Evolutionary conservation across 2,329 filamentous ascomycete genomes (phyloP), one percentile per base, ranked within the genome.

Genomic region (Parafenestella ontariensis): DNA sequence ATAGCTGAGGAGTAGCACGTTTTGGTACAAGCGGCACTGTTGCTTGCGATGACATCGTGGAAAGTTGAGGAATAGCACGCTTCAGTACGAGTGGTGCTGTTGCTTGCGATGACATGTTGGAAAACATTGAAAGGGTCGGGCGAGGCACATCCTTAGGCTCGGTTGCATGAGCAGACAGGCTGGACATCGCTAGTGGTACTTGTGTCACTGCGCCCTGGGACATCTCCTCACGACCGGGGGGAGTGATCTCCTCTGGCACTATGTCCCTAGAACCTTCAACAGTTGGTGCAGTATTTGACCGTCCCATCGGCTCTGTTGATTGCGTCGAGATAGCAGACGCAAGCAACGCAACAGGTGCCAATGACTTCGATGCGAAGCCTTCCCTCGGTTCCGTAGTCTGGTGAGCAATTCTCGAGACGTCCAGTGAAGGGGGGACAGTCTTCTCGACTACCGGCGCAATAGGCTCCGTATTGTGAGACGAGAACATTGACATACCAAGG

Each of bases 271-370:
- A 46, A 2, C 42, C 34, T 17, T 44, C 33, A 23, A 44, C 36
- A 21, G 21, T 26, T 13, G 42, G n/a, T 15, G 20, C 44, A 28
- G 47, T 1, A 31, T 49, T 48, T 20, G 23, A 43, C n/a, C 50
- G 50, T 33, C 58, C 56, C 18, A 47, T 31, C 15, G 69, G 66
- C 47, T 66, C 69, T 11, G 67, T 67, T 31, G 63, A 57, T 49
- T 75, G 70, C 26, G 67, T 57, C 39, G 64, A 62, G 23, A 76
- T 59, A 9, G 60, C 58, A 31, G 73, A 74, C 31, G 70, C 66
- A 34, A 62, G 54, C 15, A 75, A 53, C n/a, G 61, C 58, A 28
- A 53, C 52, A 24, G 62, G 49, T 28, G 48, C 52, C 24, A 65
- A 46, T 15, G 56, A 50, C 29, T 61, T 74, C 9, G 58, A 41